These are phyloP conservation scores for Discostella stelligera DNA, from an alignment of 352 stramenopile species.

Conservation along the genomic window DNA sequence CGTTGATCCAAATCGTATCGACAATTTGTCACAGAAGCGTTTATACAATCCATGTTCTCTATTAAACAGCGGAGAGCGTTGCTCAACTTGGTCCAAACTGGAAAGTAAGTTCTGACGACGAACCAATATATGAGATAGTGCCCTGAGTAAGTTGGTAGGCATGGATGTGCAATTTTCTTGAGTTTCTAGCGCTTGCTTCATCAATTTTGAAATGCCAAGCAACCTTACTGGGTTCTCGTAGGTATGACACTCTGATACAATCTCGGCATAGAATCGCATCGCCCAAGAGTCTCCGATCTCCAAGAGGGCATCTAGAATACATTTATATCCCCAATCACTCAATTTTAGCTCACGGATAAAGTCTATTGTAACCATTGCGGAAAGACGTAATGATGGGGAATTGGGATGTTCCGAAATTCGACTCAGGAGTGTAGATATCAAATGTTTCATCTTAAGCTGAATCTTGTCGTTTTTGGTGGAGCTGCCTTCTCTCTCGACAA, in stretches of 20 bases:
- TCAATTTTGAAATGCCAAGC: constrained; percentile 27
- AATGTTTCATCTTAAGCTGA: constrained; percentile 7
- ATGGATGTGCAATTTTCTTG: not conserved
- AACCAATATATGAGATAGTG: constrained; percentile 40
- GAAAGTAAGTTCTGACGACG: constrained; percentile 33
- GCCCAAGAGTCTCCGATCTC: constrained; percentile 1
- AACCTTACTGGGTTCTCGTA: constrained; percentile 22
- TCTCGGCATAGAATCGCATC: constrained; percentile 46
- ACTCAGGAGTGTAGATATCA: constrained; percentile 18
- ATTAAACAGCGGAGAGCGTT: not conserved
- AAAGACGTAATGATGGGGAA: constrained; percentile 44
- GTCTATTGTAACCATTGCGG: constrained; percentile 31
- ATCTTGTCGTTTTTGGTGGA: not conserved
- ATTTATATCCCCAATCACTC: constrained; percentile 30
- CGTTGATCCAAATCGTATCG: constrained; percentile 21
- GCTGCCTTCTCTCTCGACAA: not conserved
- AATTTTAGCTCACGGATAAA: constrained; percentile 31
- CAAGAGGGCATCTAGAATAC: constrained; percentile 37
- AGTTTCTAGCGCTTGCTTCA: constrained; percentile 16
- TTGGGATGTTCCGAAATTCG: constrained; percentile 7
- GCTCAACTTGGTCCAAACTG: constrained; percentile 10
- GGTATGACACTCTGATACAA: constrained; percentile 40
- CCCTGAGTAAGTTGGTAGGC: not conserved
- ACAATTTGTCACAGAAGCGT: constrained; percentile 27
- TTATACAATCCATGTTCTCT: constrained; percentile 23